Evolutionary conservation across 495 filamentous ascomycete species (phyloP), one percentile per base, ranked within the genome.

Genomic region (Tuber calosporum): DNA sequence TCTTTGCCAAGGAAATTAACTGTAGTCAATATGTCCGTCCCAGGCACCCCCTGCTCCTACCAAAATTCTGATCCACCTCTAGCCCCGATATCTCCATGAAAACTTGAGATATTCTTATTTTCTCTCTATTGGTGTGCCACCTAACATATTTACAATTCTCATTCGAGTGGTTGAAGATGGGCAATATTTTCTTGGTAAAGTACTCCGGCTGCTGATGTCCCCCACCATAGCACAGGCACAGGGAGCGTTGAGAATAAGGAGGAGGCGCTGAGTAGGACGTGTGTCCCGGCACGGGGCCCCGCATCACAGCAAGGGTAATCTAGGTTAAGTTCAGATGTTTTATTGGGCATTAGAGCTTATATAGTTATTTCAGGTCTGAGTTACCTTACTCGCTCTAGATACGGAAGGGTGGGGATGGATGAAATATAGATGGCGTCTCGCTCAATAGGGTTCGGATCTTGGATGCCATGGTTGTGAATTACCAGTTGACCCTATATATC

Each of bases 241-340:
- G 91, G 91, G 0, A 88, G 86, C 68, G 86, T 86, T 48, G 84
- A 90, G 82, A 86, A 83, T 17, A 83, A 86, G 38, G 87, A 90
- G 79, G 87, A 90, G 80, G 90, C 90, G 0, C 83, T 93, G 34
- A 86, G 89, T 81, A 87, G 90, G 75, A 83, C 93, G 53, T 87
- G 86, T 75, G 87, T 93, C 66, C 91, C 91, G 0, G 91, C 94
- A 84, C 94, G 91, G 82, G 92, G 92, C 15, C 93, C 93, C 82
- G 90, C 89, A 66, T 91, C 88, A 92, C 79, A 86, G 87, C 74
- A 88, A 84, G 75, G 91, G 90, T 0, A 92, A 92, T 62, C 53
- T 15, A n/a, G 30, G 53, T 58, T 34, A 17, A 17, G 26, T 34
- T 34, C 2, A 15, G 53, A 15, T 30, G 11, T 17, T 62, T 34